Conservation (phyloP, 2,329 filamentous ascomycete genomes). For the Aspergillus eucalypticola region DNA sequence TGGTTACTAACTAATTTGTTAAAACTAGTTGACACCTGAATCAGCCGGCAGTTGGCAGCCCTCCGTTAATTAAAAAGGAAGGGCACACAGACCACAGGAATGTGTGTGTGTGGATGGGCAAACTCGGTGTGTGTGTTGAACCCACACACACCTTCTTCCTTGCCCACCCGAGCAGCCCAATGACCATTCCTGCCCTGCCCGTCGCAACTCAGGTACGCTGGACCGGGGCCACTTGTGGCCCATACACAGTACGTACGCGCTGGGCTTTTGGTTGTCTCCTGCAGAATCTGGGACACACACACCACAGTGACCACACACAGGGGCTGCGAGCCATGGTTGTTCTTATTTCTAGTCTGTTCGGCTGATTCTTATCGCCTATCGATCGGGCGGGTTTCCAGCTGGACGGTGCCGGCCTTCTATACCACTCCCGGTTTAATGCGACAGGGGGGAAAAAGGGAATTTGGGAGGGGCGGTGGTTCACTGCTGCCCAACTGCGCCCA, state of each 20-base stretch:
- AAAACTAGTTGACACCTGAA: not conserved
- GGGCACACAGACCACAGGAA: slow-evolving; percentile 3
- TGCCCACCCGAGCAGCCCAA: not conserved
- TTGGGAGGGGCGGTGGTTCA: not conserved
- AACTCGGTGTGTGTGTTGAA: not conserved
- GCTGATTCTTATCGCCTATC: not conserved
- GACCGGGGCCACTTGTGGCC: not conserved
- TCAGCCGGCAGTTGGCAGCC: slow-evolving; percentile 2
- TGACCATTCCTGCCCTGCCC: not conserved
- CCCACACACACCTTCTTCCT: not conserved
- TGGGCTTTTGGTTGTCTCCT: not conserved
- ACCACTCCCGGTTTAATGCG: not conserved
- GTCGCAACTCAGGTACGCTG: not conserved
- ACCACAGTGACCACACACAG: not conserved
- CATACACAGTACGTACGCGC: not conserved
- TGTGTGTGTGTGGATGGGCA: not conserved
- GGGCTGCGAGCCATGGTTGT: slow-evolving; percentile 1
- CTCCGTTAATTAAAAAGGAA: slow-evolving; percentile 3
- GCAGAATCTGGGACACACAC: not conserved
- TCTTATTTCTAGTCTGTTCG: slow-evolving; percentile 2
- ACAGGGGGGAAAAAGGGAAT: not conserved
- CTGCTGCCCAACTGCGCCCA: slow-evolving; percentile 1
- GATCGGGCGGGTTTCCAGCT: not conserved
- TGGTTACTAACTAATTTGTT: too few species aligned
- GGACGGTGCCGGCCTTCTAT: slow-evolving; percentile 1